These are phyloP conservation scores for Irpex sp. DNA, from an alignment of 1,284 basidiomycete genomes.

Conservation along the genomic window DNA sequence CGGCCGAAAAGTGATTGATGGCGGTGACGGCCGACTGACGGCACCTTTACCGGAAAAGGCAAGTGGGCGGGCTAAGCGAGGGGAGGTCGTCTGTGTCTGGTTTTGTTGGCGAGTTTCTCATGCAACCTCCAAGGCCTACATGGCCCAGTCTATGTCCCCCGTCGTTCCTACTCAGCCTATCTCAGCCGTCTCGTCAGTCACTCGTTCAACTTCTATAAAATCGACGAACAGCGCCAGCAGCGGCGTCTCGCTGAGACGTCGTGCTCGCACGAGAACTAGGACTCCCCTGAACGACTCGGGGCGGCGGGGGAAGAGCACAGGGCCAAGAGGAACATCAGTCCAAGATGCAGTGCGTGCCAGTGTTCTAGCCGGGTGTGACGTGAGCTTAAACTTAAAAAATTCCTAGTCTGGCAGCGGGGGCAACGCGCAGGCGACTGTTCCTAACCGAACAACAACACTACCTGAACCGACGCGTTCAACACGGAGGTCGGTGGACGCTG, in stretches of 20 bases:
- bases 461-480: slow-evolving; percentile 9
- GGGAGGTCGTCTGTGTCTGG: neutral
- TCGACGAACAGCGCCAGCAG: slow-evolving; percentile 36
- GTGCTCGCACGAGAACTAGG: slow-evolving; percentile 30
- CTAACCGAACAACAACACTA: slow-evolving; percentile 9
- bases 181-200: slow-evolving; percentile 14
- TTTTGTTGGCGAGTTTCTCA: slow-evolving; percentile 8
- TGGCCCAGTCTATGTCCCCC: slow-evolving; percentile 26
- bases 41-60: neutral
- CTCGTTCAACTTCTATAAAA: slow-evolving; percentile 39
- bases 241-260: slow-evolving; percentile 28
- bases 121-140: slow-evolving; percentile 25
- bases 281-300: slow-evolving; percentile 22
- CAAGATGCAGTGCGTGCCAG: neutral
- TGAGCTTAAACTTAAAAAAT: neutral
- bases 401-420: neutral
- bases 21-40: neutral
- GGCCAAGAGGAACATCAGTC: slow-evolving; percentile 3
- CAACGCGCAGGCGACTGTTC: slow-evolving; percentile 11
- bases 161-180: slow-evolving; percentile 15
- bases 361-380: neutral
- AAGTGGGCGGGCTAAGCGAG: neutral
- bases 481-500: slow-evolving; percentile 6
- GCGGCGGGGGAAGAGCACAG: slow-evolving; percentile 20
- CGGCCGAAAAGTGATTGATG: neutral